phyloP scores from a whole-genome alignment of 345 rosid species.

The Eucalyptus marginata region DNA sequence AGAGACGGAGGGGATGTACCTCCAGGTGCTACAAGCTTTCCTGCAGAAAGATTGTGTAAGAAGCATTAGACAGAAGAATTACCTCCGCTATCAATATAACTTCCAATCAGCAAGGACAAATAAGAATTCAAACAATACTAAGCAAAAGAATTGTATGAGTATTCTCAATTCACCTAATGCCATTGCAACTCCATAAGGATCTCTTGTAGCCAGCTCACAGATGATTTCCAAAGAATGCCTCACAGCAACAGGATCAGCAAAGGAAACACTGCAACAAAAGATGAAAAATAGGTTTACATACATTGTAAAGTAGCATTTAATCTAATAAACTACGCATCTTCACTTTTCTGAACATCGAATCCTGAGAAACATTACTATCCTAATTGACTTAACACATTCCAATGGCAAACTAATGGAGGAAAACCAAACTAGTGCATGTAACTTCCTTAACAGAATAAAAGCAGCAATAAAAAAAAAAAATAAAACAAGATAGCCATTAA shows the following conservation, averaged over 20 bases:
- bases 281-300: neutral
- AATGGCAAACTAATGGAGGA: neutral
- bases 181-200: conserved; percentile 95
- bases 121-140: neutral
- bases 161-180: conserved; percentile 54
- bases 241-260: conserved; percentile 98
- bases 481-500: neutral
- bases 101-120: neutral
- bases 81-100: neutral
- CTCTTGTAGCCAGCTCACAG: conserved; percentile 74
- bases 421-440: neutral
- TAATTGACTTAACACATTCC: neutral
- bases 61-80: neutral
- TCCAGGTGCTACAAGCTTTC: conserved; percentile 74
- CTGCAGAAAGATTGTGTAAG: conserved; percentile 39
- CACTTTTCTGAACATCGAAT: neutral
- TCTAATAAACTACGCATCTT: neutral
- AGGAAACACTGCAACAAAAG: conserved; percentile 53
- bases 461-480: neutral
- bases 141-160: neutral
- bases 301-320: neutral
- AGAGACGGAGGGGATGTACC: conserved; percentile 26
- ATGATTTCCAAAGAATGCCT: conserved; percentile 92
- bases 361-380: neutral
- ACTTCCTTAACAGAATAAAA: neutral